phyloP scores from a whole-genome alignment of 768 basidiomycete species.

The Suillus paluster region DNA sequence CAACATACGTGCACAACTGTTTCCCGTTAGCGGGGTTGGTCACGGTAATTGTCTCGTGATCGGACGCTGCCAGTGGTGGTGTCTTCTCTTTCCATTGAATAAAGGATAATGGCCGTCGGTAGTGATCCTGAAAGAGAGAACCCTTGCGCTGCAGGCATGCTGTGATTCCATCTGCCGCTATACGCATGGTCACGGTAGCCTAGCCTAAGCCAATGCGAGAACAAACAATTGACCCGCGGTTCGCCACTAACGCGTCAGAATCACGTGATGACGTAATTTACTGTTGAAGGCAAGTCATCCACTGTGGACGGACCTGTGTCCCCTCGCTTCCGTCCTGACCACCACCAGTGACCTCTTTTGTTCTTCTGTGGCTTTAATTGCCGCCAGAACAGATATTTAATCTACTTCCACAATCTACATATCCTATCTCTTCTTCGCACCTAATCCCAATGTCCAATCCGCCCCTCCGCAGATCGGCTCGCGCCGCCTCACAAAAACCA shows the following conservation, averaged over 20 bases:
- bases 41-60: conserved; percentile 51
- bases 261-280: conserved; percentile 21
- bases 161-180: neutral
- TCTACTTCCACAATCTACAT: conserved; percentile 7
- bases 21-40: conserved; percentile 73
- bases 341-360: neutral
- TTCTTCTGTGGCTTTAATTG: neutral
- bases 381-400: conserved; percentile 1
- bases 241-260: conserved; percentile 30
- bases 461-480: conserved; percentile 55
- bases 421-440: conserved; percentile 32
- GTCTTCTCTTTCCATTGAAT: neutral
- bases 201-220: neutral
- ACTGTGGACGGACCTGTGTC: neutral
- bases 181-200: neutral
- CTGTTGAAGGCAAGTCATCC: too few relatives aligned
- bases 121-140: conserved; percentile 12
- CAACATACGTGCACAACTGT: conserved; percentile 50
- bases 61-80: too few relatives aligned
- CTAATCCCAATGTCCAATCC: conserved; percentile 31
- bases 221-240: neutral
- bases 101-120: conserved; percentile 4
- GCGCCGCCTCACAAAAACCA: conserved; percentile 53
- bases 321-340: neutral
- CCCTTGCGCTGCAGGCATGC: neutral